phyloP scores from a whole-genome alignment of 768 basidiomycete genomes.

The Epithele typhae region DNA sequence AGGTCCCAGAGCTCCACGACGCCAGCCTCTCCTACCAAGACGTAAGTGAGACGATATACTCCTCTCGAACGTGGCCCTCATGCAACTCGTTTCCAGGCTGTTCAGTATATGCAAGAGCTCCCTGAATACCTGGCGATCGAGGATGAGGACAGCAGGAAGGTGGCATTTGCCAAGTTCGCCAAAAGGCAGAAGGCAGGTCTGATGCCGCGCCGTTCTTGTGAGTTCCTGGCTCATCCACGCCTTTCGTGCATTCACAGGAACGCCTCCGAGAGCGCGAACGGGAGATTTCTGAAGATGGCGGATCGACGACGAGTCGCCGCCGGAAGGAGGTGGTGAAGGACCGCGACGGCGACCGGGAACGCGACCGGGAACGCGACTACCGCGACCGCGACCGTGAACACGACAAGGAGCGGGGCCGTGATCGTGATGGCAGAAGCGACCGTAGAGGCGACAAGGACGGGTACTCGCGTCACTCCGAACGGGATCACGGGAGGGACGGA shows the following conservation, averaged over 20 bases:
- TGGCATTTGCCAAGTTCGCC: slow-evolving; percentile 84
- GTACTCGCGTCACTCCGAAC: slow-evolving; percentile 32
- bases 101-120: slow-evolving; percentile 76
- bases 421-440: slow-evolving; percentile 33
- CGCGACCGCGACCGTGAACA: slow-evolving; percentile 23
- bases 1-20: slow-evolving; percentile 79
- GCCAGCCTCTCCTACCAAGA: slow-evolving; percentile 74
- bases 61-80: neutral
- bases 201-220: slow-evolving; percentile 1
- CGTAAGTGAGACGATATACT: slow-evolving; percentile 38
- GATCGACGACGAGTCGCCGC: slow-evolving; percentile 72
- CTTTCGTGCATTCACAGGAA: slow-evolving; percentile 43
- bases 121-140: slow-evolving; percentile 85
- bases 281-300: slow-evolving; percentile 75
- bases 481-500: slow-evolving; percentile 29
- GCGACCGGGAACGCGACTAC: slow-evolving; percentile 25
- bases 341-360: slow-evolving; percentile 33
- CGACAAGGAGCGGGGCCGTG: slow-evolving; percentile 35
- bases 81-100: slow-evolving; percentile 37
- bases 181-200: slow-evolving; percentile 79
- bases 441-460: slow-evolving; percentile 22
- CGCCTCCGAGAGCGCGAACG: slow-evolving; percentile 55
- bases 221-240: neutral
- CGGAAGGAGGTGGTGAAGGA: slow-evolving; percentile 64
- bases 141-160: slow-evolving; percentile 77